Evolutionary conservation across 345 rosid species (phyloP).

Genomic region (Erysimum cheiranthoides): DNA sequence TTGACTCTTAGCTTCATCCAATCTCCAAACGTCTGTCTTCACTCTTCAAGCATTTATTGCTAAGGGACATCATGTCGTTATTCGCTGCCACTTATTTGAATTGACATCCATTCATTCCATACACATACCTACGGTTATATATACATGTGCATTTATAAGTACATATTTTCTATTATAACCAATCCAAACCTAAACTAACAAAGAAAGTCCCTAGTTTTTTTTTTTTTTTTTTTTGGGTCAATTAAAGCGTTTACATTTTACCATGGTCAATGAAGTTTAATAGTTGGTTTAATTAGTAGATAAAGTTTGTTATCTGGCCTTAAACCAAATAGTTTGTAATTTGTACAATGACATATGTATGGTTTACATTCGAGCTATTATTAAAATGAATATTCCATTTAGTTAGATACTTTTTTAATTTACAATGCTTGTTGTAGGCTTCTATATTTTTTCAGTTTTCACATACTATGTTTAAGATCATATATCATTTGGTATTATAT

Average conservation of each 20-base stretch:
- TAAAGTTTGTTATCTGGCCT: neutral
- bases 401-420: neutral
- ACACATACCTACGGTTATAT: neutral
- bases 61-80: slow-evolving; percentile 44
- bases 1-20: slow-evolving; percentile 15
- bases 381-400: neutral
- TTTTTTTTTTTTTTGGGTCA: neutral
- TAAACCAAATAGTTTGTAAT: neutral
- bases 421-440: neutral
- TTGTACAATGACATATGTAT: neutral
- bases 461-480: too few species aligned
- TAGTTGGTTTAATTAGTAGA: neutral
- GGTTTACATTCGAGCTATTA: neutral
- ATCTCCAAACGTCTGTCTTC: slow-evolving; percentile 36
- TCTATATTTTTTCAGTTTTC: too few species aligned
- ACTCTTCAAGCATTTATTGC: slow-evolving; percentile 41
- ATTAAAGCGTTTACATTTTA: neutral
- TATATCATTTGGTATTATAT: too few species aligned
- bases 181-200: slow-evolving; percentile 9
- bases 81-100: slow-evolving; percentile 38
- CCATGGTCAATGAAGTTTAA: neutral
- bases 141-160: neutral
- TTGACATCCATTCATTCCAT: slow-evolving; percentile 34
- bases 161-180: neutral
- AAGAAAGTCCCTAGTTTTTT: neutral